phyloP scores from a whole-genome alignment of 805 yeast species.

The Hanseniaspora nectarophila region DNA sequence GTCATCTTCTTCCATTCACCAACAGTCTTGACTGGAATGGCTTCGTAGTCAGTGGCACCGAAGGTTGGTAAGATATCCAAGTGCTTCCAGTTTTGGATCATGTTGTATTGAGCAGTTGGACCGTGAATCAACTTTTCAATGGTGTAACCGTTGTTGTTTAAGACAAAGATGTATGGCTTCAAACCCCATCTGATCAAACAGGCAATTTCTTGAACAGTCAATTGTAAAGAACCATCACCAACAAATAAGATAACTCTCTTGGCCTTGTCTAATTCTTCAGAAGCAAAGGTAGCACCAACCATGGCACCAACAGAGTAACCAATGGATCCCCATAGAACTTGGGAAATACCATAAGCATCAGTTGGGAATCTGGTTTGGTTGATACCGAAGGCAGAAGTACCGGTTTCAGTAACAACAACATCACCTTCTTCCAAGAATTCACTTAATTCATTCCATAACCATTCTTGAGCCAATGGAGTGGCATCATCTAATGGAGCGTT shows the following conservation, averaged over 20 bases:
- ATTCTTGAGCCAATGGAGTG: conserved; percentile 48
- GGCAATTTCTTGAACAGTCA: conserved; percentile 62
- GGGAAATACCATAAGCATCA: conserved; percentile 53
- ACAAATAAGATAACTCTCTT: conserved; percentile 56
- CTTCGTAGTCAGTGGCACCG: conserved; percentile 43
- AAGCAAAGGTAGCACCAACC: conserved; percentile 57
- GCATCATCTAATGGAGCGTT: conserved; percentile 34
- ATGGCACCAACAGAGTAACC: conserved; percentile 61
- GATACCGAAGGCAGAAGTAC: conserved; percentile 66
- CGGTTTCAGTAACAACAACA: conserved; percentile 58
- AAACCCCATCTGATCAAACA: conserved; percentile 56
- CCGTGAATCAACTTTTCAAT: conserved; percentile 68
- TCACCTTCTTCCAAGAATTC: conserved; percentile 57
- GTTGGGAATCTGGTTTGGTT: conserved; percentile 54
- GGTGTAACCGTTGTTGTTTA: conserved; percentile 65
- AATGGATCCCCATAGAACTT: conserved; percentile 66
- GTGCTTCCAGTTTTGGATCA: conserved; percentile 60
- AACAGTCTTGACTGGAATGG: conserved; percentile 40
- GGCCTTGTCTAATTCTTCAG: conserved; percentile 47
- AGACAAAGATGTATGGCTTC: conserved; percentile 55
- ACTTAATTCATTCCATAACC: conserved; percentile 56
- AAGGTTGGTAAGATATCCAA: conserved; percentile 30
- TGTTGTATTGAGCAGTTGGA: conserved; percentile 50
- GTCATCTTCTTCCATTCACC: conserved; percentile 49
- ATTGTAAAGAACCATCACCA: conserved; percentile 68